Percentiles rank a stretch among this genome's conserved stretches.
Conservation (phyloP, 1,284 basidiomycete genomes). For the Termitomyces sp. region DNA sequence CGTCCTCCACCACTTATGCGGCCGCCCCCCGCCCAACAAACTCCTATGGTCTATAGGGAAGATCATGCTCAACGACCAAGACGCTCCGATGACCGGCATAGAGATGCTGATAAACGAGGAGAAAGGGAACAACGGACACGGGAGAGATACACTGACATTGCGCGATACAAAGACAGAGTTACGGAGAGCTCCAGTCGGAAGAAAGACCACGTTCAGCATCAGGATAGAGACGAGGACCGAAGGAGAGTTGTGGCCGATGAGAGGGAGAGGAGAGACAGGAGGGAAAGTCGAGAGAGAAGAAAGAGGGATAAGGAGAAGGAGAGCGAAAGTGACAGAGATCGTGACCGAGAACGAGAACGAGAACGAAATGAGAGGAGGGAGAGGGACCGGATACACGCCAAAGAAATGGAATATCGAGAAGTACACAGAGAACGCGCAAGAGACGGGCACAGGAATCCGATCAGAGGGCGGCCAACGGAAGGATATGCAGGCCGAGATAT, state of each 20-base stretch:
- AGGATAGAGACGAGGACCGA: not conserved
- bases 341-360: not conserved
- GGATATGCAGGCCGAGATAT: constrained; percentile 1
- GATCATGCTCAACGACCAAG: constrained; percentile 3
- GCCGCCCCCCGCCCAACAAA: constrained; percentile 13
- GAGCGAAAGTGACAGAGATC: constrained; percentile 5
- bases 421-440: constrained; percentile 4
- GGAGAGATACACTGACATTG: constrained; percentile 3
- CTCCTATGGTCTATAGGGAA: constrained; percentile 6
- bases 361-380: constrained; percentile 1
- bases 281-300: not conserved
- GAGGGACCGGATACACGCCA: not conserved
- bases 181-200: not conserved
- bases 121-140: constrained; percentile 5
- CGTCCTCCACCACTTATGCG: constrained; percentile 11
- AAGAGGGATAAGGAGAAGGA: constrained; percentile 4
- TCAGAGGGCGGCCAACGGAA: not conserved
- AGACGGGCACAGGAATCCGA: not conserved
- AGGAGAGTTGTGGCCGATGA: constrained; percentile 8
- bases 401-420: not conserved
- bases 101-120: constrained; percentile 1
- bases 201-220: not conserved
- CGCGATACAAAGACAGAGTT: constrained; percentile 2
- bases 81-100: not conserved
- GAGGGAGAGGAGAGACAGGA: constrained; percentile 17